Percentiles rank a stretch among this genome's conserved stretches.
Conservation (phyloP, 2,329 filamentous ascomycete genomes). For the Penicillium sp. region DNA sequence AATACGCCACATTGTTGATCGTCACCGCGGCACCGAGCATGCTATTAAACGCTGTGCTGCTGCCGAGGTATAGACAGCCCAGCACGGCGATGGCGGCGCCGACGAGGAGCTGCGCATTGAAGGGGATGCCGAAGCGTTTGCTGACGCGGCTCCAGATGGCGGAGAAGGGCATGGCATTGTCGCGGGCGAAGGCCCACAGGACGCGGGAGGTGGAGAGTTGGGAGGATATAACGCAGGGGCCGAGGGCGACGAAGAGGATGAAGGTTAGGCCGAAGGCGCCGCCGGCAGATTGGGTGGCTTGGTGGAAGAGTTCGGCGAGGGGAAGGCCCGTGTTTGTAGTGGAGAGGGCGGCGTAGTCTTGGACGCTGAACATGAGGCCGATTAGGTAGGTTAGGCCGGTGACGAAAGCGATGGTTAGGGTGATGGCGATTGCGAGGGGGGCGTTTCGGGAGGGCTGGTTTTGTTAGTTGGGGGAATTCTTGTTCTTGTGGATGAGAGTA, state of each 20-base stretch:
- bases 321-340: conserved; percentile 52
- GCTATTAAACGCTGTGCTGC: conserved; percentile 66
- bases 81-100: conserved; percentile 56
- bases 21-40: conserved; percentile 37
- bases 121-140: conserved; percentile 46
- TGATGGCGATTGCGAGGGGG: conserved; percentile 35
- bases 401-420: conserved; percentile 52
- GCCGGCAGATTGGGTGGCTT: conserved; percentile 54
- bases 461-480: not conserved
- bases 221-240: conserved; percentile 36
- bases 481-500: too few relatives aligned
- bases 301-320: conserved; percentile 66
- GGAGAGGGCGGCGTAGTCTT: conserved; percentile 49
- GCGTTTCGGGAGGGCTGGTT: not conserved
- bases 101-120: conserved; percentile 58
- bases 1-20: conserved; percentile 50
- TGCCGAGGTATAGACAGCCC: conserved; percentile 67
- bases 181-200: conserved; percentile 61
- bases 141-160: conserved; percentile 45
- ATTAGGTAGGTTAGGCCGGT: conserved; percentile 55
- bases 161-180: conserved; percentile 46
- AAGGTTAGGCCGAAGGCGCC: conserved; percentile 56
- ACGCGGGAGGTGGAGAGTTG: conserved; percentile 37
- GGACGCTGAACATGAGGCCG: conserved; percentile 55
- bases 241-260: conserved; percentile 36